Conservation (phyloP, 805 yeast genomes). For the Yarrowia bubula region DNA sequence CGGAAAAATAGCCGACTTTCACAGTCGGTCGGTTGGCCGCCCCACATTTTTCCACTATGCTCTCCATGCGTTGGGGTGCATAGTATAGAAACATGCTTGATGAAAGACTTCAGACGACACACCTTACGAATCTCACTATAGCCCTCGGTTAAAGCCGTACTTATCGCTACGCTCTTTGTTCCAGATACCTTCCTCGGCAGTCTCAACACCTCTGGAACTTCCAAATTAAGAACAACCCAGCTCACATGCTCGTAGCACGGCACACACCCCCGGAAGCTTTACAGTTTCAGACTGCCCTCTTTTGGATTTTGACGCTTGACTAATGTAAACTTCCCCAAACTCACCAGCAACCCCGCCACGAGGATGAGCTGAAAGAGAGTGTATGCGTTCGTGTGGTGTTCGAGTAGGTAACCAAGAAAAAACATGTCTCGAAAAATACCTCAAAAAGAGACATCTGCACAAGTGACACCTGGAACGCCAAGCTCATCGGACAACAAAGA, state of each 20-base stretch:
- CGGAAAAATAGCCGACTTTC: conserved; percentile 13
- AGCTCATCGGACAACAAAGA: conserved; percentile 2
- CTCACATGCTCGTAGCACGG: background rate
- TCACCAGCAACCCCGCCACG: background rate
- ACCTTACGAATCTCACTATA: background rate
- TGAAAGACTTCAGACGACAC: too few relatives aligned
- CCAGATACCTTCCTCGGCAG: too few relatives aligned
- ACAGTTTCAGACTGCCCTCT: background rate
- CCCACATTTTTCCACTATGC: background rate
- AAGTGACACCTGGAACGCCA: background rate
- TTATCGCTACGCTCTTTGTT: too few relatives aligned
- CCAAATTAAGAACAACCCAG: background rate
- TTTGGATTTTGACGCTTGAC: conserved; percentile 1
- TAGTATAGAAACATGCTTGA: background rate
- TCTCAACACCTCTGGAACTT: background rate
- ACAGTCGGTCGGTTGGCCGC: background rate
- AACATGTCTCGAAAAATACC: too few relatives aligned
- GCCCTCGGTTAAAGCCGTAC: too few relatives aligned
- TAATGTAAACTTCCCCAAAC: background rate
- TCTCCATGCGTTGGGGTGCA: background rate
- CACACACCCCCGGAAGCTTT: background rate
- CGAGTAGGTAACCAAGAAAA: too few relatives aligned
- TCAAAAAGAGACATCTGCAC: too few relatives aligned
- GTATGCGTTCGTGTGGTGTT: too few relatives aligned
- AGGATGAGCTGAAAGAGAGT: background rate